Percentiles rank a stretch among this genome's conserved stretches.
These are phyloP conservation scores for Emergomyces africanus DNA, from an alignment of 2,329 filamentous ascomycete species.

Conservation along the genomic window DNA sequence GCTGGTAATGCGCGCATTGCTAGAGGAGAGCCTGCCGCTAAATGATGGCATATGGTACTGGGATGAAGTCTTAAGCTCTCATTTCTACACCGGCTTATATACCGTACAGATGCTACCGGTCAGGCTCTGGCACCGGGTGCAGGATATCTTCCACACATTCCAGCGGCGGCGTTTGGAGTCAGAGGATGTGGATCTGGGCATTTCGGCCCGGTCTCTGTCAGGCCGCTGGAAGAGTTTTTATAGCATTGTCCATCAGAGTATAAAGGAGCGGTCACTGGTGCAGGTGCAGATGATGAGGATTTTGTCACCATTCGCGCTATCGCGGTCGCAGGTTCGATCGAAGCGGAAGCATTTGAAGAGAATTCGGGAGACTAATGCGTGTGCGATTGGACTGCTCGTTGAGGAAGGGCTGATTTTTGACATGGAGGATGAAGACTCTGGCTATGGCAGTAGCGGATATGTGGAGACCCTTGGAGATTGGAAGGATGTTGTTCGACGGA, in stretches of 20 bases:
- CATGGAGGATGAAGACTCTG: constrained; percentile 46
- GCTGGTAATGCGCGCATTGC: constrained; percentile 58
- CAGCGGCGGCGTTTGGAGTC: constrained; percentile 20
- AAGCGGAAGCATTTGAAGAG: constrained; percentile 62
- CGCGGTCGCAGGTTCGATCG: constrained; percentile 58
- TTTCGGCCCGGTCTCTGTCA: constrained; percentile 19
- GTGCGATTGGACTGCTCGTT: constrained; percentile 73
- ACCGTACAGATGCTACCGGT: constrained; percentile 73
- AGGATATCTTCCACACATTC: constrained; percentile 54
- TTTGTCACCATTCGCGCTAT: constrained; percentile 64
- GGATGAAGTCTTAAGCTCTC: constrained; percentile 74
- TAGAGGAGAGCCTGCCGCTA: constrained; percentile 72
- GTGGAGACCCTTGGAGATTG: constrained; percentile 39
- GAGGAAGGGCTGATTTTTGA: constrained; percentile 68
- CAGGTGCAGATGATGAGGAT: constrained; percentile 59
- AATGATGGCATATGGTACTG: constrained; percentile 91
- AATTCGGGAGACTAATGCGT: constrained; percentile 68
- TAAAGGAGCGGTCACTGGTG: constrained; percentile 57
- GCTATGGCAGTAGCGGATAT: constrained; percentile 40
- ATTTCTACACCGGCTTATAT: constrained; percentile 67
- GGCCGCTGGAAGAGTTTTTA: constrained; percentile 56
- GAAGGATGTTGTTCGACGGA: constrained; percentile 67
- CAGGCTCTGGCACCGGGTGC: constrained; percentile 58
- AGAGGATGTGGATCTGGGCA: background rate
- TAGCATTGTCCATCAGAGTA: constrained; percentile 60